Base-by-base conservation (phyloP, 352 stramenopile species). In the Aphanomyces cochlioides region DNA sequence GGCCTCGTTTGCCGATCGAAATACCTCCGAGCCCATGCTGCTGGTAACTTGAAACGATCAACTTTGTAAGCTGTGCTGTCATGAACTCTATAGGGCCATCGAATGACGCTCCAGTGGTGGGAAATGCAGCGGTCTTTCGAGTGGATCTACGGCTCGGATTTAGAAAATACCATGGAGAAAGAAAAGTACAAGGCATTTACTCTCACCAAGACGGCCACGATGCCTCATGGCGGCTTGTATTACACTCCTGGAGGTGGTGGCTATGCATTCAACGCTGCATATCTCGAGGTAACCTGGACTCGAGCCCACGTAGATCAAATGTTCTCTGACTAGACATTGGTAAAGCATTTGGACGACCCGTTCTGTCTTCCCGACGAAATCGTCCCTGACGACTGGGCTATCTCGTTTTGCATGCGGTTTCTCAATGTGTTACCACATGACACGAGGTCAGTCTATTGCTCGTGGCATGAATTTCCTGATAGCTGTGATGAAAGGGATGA, bases 331-430 rank as follows among this genome's bases (percentile, higher is more conserved):
- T 61, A 70, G 63, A 78, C 79, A 41, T 77, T 95, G 7, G 86
- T 88, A 61, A 71, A 74, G 13, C 80, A 78, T 39, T 89, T 92
- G n/a, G 79, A 92, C 47, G 79, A 92, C 61, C 78, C 78, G 6
- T 90, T 79, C 69, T 95, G 87, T 56, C 73, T 94, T 38, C 84
- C 84, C 17, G 78, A 80, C 38, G 80, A 88, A 45, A 72, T 92
- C 47, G 78, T 93, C 5, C 83, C 84, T 3, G 87, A 95, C 74
- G 87, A 95, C 76, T 93, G 84, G 85, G 87, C 84, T 19, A 92
- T 92, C 67, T 92, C 85, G 47, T 95, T 95, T 64, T 95, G 87
- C 73, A 95, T 95, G 87, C 71, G 76, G 8, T 78, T 90, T 53
- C 81, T 90, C 41, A 79, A 79, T 7, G 80, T 93, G 28, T 74